These are phyloP conservation scores for Crithidia fasciculata DNA, from an alignment of 208 protist genomes.

Conservation along the genomic window DNA sequence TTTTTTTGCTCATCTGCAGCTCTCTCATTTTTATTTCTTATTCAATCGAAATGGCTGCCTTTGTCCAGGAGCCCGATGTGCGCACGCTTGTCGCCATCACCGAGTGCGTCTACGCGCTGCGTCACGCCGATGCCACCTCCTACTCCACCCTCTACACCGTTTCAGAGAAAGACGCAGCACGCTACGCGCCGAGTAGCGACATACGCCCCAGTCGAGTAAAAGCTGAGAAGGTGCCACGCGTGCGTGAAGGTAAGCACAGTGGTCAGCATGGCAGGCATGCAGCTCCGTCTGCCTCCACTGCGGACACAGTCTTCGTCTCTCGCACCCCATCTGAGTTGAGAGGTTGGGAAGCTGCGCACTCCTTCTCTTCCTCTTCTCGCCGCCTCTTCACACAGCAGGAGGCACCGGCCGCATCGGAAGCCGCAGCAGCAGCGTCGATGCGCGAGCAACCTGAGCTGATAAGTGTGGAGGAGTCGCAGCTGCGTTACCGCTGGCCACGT, in stretches of 20 bases:
- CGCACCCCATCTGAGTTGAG: no score
- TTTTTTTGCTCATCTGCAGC: background rate
- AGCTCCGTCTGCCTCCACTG: background rate
- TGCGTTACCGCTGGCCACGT: background rate
- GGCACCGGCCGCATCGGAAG: no score
- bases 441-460: background rate
- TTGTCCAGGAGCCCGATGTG: slow-evolving; percentile 29
- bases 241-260: no score
- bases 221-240: no score
- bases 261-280: no score
- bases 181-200: background rate
- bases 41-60: background rate
- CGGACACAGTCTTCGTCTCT: background rate
- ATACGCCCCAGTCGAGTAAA: background rate
- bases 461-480: background rate
- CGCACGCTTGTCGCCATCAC: slow-evolving; percentile 21
- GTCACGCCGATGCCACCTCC: slow-evolving; percentile 7
- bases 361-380: no score
- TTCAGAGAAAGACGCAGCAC: background rate
- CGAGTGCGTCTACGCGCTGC: slow-evolving; percentile 23
- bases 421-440: no score
- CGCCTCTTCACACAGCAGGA: no score
- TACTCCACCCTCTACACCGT: slow-evolving; percentile 8
- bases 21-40: background rate
- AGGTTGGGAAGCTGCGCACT: no score